These are phyloP conservation scores for Pythium dissotocum DNA, from an alignment of 352 stramenopile genomes.

Conservation along the genomic window DNA sequence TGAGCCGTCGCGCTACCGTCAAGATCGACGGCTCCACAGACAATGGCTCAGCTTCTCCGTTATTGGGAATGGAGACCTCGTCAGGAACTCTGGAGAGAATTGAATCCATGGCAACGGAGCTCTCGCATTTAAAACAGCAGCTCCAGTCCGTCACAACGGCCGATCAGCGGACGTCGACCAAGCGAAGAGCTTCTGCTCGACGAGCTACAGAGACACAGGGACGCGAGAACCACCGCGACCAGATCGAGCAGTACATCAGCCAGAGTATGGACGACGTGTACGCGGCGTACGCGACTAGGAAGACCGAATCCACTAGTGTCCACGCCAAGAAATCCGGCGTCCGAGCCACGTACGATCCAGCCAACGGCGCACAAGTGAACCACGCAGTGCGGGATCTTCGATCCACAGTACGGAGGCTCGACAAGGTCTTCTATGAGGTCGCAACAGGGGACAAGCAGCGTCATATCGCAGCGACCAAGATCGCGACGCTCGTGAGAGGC, in stretches of 20 bases:
- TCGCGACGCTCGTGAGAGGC: constrained; percentile 50
- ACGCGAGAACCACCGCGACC: constrained; percentile 28
- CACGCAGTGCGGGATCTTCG: constrained; percentile 62
- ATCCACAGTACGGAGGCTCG: constrained; percentile 60
- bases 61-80: constrained; percentile 2
- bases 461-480: constrained; percentile 64
- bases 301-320: background rate
- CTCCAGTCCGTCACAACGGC: constrained; percentile 24
- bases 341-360: constrained; percentile 29
- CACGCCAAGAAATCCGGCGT: background rate
- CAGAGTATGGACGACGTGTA: constrained; percentile 51
- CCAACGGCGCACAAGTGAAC: constrained; percentile 48
- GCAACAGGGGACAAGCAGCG: constrained; percentile 74
- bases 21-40: background rate
- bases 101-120: constrained; percentile 27
- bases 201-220: background rate
- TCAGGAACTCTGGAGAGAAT: constrained; percentile 25
- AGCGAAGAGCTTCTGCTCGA: constrained; percentile 6
- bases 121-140: constrained; percentile 30
- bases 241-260: constrained; percentile 55
- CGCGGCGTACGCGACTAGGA: constrained; percentile 20
- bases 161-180: background rate
- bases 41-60: background rate
- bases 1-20: background rate
- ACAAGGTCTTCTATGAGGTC: constrained; percentile 79